Base-by-base conservation (phyloP, 176 grass and related monocot genomes). In the Lolium multiflorum region DNA sequence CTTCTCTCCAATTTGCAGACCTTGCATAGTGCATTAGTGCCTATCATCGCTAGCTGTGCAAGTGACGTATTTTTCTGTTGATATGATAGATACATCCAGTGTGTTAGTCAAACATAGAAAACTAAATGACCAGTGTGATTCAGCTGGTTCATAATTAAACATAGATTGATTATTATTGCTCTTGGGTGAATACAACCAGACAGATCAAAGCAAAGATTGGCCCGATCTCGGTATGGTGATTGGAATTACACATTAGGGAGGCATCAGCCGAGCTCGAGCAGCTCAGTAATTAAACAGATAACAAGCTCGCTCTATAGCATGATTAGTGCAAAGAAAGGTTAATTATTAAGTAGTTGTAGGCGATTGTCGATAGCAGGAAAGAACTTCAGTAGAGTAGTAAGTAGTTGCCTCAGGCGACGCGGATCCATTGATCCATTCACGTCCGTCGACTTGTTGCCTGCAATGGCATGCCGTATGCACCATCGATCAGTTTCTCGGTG, bases 401-500 rank as follows among this genome's bases (percentile, higher is more conserved):
- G 73, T 76, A 52, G 73, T 54, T 28, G 73, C 48, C 73, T 76
- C 8, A 18, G 73, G 73, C 48, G 47, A 0, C 1, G 14, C 22
- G 1, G 22, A 75, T 75, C 47, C 3, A 2, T 28, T 75, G 22
- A 75, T 75, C 47, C 3, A 5, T 28, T 75, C 72, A 52, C 24
- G 1, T 76, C 22, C 8, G 48, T 76, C 73, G 6, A 16, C 71
- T 74, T 74, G 71, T 74, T 51, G 71, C 71, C 22, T 44, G 71
- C 22, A 51, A 74, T 74, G 73, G 15, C 73, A 54, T 76, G 62
- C 22, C 61, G 62, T n/a, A 65, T 31, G 48, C 47, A 54, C 3
- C 3, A 9, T 28, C n/a, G 44, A 48, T 73, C 46, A 20, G 31
- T 35, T 20, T 20, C 16, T 41, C 16, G 11, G 4, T 59, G 61